Evolutionary conservation across 2,329 filamentous ascomycete genomes (phyloP), one percentile per base, ranked within the genome.

Genomic region (Plenodomus biglobosus): DNA sequence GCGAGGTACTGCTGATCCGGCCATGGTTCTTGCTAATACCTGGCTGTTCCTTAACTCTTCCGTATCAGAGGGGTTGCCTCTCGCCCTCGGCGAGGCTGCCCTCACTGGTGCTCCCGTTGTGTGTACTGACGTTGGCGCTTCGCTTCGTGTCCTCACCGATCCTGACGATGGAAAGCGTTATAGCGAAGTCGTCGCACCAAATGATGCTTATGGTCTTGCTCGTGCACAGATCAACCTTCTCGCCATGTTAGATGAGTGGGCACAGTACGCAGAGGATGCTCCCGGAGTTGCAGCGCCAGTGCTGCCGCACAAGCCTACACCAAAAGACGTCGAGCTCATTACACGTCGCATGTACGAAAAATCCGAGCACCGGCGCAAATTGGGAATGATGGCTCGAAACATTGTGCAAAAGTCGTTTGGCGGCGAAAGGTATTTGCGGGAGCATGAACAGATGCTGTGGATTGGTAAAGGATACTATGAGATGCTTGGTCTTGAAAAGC

Each of bases 181-280:
- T 70, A 83, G 81, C 53, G 83, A 82, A 48, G 80, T 86, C 4
- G 82, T 86, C 2, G 80, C 83, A 13, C 84, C 83, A 2, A 86
- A 86, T 56, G 84, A 86, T 62, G 77, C 83, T 3, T 76, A 77
- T 32, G 78, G 80, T 3, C 73, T 86, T 1, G 84, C 83, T 1
- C 75, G 79, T 19, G 84, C 84, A 0, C 84, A 86, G 58, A 80
- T 86, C 53, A 80, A 80, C 46, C 76, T 86, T 56, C 75, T 86
- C 11, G 81, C 77, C 6, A 78, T 86, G 73, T 70, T 85, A 1
- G 83, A 81, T 3, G 79, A 84, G 60, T 86, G 83, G 83, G 73
- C 77, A 44, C 71, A 79, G 40, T 85, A 82, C 60, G 79, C 81
- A 3, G 78, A 80, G 1, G 82, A 84, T 53, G 58, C 59, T 3